These are phyloP conservation scores for Paraphoma chrysanthemicola DNA, from an alignment of 2,329 filamentous ascomycete species.

Conservation along the genomic window DNA sequence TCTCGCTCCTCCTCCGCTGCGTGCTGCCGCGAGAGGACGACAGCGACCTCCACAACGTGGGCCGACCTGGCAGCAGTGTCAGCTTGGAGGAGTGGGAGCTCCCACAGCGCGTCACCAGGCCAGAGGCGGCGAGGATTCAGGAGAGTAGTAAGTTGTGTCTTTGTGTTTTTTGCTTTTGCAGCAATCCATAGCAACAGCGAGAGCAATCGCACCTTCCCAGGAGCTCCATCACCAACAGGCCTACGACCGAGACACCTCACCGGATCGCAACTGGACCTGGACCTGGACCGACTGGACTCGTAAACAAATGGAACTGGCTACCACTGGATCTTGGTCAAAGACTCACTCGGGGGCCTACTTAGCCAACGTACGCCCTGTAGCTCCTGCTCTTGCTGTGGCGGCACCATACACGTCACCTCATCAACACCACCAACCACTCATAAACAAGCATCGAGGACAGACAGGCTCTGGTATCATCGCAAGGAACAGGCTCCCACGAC, in stretches of 20 bases:
- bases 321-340: not conserved
- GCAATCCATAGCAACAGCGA: not conserved
- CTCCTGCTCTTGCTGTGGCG: not conserved
- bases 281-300: no score
- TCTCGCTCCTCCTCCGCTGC: no score
- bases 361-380: not conserved
- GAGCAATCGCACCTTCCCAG: not conserved
- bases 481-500: no score
- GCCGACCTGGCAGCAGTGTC: no score
- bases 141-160: not conserved
- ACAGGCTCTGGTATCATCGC: not conserved
- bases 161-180: not conserved
- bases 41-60: no score
- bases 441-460: not conserved
- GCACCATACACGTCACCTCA: not conserved
- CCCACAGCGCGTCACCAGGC: no score
- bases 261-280: no score
- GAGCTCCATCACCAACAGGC: not conserved
- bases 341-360: not conserved
- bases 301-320: not conserved
- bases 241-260: not conserved
- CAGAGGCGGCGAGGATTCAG: no score
- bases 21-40: no score
- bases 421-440: not conserved
- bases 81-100: no score